A percentile compares a stretch with the other conserved stretches of the same genome.
Evolutionary conservation across 139 green algal genomes (phyloP).

Genomic region (Picochlorum sp.): DNA sequence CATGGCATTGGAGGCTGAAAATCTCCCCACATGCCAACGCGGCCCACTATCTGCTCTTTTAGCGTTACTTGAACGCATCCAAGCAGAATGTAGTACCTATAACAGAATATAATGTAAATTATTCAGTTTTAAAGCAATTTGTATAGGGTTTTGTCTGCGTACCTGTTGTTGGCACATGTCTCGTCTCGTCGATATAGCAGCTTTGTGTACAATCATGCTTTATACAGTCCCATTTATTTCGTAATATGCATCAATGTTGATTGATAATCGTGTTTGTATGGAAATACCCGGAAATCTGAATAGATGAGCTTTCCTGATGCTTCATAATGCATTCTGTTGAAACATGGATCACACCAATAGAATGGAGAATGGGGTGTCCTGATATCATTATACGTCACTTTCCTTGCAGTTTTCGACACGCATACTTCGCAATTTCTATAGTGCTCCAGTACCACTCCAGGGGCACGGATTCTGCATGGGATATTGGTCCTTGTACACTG

Average conservation of each 20-base stretch:
- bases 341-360: slow-evolving; percentile 55
- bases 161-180: background rate
- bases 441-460: background rate
- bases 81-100: background rate
- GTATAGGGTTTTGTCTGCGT: no score
- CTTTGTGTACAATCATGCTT: no score
- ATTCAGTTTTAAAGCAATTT: no score
- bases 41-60: no score
- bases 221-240: background rate
- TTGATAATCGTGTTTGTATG: slow-evolving; percentile 32
- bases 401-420: slow-evolving; percentile 18
- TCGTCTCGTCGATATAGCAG: background rate
- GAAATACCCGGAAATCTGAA: slow-evolving; percentile 24
- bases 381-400: slow-evolving; percentile 52
- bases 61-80: no score
- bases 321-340: slow-evolving; percentile 44
- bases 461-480: slow-evolving; percentile 18
- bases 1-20: no score
- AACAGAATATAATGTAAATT: background rate
- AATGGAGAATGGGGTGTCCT: slow-evolving; percentile 36
- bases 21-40: no score
- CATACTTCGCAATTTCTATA: slow-evolving; percentile 42
- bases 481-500: slow-evolving; percentile 28
- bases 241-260: background rate
- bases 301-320: slow-evolving; percentile 13